Evolutionary conservation across 371 early-diverging fungal genomes (phyloP), one percentile per base, ranked within the genome.

Genomic region (Apophysomyces sp.): DNA sequence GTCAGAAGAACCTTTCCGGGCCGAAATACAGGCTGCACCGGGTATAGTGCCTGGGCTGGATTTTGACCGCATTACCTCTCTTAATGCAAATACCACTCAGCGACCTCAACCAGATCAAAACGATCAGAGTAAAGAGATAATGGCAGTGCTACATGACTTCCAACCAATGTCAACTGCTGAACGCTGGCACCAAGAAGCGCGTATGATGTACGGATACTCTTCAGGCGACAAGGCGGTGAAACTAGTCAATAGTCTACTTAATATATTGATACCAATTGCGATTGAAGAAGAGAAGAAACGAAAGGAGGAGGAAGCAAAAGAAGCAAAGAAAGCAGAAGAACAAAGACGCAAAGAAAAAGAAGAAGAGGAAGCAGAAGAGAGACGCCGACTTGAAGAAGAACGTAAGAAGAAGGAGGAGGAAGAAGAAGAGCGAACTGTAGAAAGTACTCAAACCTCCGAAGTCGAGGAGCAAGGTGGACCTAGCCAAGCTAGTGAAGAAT

Each of bases 121-220:
- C 16, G 62, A 70, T 36, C 73, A 73, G 24, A 61, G 59, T 2
- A 66, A 72, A 29, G 83, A 84, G 31, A 73, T 83, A 30, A 70
- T 86, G 39, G 61, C 83, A 3, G 74, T 86, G 3, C 77, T 89
- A 8, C 86, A 90, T 52, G 86, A 87, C 29, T 92, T 89, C 72
- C 83, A 80, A 49, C 92, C 93, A 4, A 76, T 88, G 82, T 77
- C 87, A 3, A 90, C 93, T 0, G 61, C 78, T 15, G 93, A 94
- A 65, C 86, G 98, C 1, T 96, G 96, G 96, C 79, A 84, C 21
- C 93, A 95, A 69, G 96, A 96, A 72, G 89, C 88, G 13, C 86
- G 89, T 11, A 82, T 95, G 84, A 77, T 93, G 83, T 93, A 86
- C 69, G 94, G 94, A 3, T 61, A 71, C 8, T 59, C 79, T 7